Base-by-base conservation (phyloP, 371 early-diverging fungal genomes). In the Mucor lusitanicus region DNA sequence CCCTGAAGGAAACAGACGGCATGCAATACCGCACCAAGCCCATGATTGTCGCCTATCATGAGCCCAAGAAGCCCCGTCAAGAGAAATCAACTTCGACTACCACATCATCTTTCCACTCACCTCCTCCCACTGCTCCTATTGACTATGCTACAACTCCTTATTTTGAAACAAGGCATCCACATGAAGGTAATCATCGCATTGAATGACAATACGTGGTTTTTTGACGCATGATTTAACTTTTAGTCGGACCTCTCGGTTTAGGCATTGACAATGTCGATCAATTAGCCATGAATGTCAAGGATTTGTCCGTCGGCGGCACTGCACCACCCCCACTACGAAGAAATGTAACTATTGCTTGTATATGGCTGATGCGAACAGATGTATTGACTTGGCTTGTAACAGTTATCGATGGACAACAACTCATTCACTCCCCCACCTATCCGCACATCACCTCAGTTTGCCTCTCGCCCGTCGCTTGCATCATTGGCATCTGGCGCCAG, bases 31-130 rank as follows among this genome's bases (percentile, higher is more conserved):
- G 71, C 30, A 62, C 65, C 5, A 84, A 79, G 25, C 67, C 69
- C 12, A 59, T 84, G 59, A 61, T 76, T 32, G 76, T 84, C 19
- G 77, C 78, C 27, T 84, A 73, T 61, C 84, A 84, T 66, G 81
- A 81, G 61, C 80, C 84, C 15, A 81, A 76, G 53, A 81, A 84
- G 59, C 70, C 68, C 17, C 61, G 77, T 30, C 72, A 74, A 65
- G 71, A 79, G 37, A 72, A 79, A 61, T 69, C 76, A 0, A 65
- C 64, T 9, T 69, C 62, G 0, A 67, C 72, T 19, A 61, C 72
- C 13, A 67, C 74, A 0, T 70, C 70, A 2, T 72, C 71, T 23
- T 72, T 72, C 23, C 72, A 68, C 37, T 68, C 72, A 3, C 71
- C 71, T 54, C 67, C 67, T 37, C 54, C 61, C 61, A 71, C 42